Conservation (phyloP, 2,329 filamentous ascomycete species). For the Pestalotiopsis fici region DNA sequence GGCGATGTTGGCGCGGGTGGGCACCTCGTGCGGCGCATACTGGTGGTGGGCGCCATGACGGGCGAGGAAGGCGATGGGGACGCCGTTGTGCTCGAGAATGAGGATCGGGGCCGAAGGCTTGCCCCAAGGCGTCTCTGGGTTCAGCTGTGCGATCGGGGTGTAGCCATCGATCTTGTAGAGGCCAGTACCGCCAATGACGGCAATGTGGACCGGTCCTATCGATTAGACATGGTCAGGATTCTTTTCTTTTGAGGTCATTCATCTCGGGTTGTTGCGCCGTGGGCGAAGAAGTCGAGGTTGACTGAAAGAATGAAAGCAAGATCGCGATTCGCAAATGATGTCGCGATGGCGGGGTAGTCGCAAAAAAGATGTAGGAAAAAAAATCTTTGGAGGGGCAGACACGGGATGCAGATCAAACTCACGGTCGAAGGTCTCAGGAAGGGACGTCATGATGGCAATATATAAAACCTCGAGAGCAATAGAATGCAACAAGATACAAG, state of each 20-base stretch:
- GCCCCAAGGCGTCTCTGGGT: conserved; percentile 86
- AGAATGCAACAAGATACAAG: neutral
- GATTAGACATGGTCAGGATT: neutral
- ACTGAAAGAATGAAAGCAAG: too few relatives aligned
- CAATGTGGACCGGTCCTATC: conserved; percentile 74
- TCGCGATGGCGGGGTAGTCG: conserved; percentile 8
- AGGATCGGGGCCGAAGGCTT: conserved; percentile 73
- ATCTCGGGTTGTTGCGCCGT: conserved; percentile 2
- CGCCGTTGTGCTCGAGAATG: conserved; percentile 83
- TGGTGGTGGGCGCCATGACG: conserved; percentile 90
- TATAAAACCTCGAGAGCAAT: neutral
- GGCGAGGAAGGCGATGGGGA: conserved; percentile 87
- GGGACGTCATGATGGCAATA: conserved; percentile 44
- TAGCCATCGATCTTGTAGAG: conserved; percentile 86
- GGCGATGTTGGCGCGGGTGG: conserved; percentile 93
- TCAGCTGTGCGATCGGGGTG: conserved; percentile 78
- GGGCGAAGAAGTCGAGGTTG: neutral
- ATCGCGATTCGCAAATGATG: neutral
- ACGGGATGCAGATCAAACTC: conserved; percentile 23
- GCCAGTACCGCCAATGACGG: conserved; percentile 91
- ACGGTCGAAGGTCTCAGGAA: conserved; percentile 63
- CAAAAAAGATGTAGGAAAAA: neutral
- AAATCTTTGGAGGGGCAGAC: neutral
- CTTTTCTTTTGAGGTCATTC: conserved; percentile 9
- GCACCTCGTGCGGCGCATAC: conserved; percentile 92